phyloP scores from a whole-genome alignment of 345 rosid genomes.

The Gynandropsis gynandra region DNA sequence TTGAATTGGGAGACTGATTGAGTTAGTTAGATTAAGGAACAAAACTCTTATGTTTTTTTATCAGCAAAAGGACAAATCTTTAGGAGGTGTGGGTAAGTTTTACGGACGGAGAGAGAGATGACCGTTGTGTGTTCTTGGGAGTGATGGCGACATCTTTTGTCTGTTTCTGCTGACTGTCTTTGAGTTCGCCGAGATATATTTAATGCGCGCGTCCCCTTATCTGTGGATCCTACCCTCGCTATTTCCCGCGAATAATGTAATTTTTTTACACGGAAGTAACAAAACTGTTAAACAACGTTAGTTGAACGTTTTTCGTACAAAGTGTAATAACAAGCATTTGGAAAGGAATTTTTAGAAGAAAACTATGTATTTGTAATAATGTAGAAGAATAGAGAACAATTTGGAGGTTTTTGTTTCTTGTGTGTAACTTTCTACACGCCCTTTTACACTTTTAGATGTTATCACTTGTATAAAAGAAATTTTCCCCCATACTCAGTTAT shows the following conservation, averaged over 20 bases:
- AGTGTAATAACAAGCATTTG: too few relatives aligned
- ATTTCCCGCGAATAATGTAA: constrained; percentile 14
- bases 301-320: too few relatives aligned
- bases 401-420: too few relatives aligned
- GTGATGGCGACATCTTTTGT: constrained; percentile 31
- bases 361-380: too few relatives aligned
- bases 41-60: constrained; percentile 16
- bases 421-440: too few relatives aligned
- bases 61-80: constrained; percentile 9
- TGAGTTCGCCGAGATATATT: constrained; percentile 19
- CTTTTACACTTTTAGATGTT: too few relatives aligned
- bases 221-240: constrained; percentile 21
- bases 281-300: too few relatives aligned
- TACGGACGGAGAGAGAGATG: constrained; percentile 10
- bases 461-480: too few relatives aligned
- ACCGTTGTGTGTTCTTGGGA: constrained; percentile 21
- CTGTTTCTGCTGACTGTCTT: constrained; percentile 18
- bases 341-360: too few relatives aligned
- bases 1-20: constrained; percentile 16
- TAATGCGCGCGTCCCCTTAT: constrained; percentile 20
- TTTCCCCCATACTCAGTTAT: too few relatives aligned
- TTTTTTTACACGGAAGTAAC: background rate
- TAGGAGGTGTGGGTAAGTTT: constrained; percentile 11
- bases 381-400: too few relatives aligned
- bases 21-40: constrained; percentile 16